phyloP scores from a whole-genome alignment of 768 basidiomycete genomes.

The Mycena chlorophos region DNA sequence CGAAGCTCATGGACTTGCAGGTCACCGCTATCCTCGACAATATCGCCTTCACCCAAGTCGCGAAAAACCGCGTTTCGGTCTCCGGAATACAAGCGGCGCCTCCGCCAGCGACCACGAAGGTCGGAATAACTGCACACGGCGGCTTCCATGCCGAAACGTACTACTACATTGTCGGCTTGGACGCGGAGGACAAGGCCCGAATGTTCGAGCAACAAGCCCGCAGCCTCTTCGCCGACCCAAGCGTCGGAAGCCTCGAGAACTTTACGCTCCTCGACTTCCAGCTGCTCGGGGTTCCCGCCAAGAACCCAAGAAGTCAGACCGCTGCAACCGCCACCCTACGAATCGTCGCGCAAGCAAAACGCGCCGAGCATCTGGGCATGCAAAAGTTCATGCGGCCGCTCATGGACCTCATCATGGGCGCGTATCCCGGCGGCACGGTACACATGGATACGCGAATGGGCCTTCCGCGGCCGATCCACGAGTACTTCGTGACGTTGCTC shows the following conservation, averaged over 20 bases:
- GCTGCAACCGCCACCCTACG: constrained; percentile 14
- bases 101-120: constrained; percentile 21
- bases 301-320: constrained; percentile 8
- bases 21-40: constrained; percentile 20
- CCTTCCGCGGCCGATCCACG: constrained; percentile 12
- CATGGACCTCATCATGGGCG: constrained; percentile 18
- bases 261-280: constrained; percentile 18
- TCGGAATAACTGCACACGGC: constrained; percentile 18
- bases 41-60: constrained; percentile 16
- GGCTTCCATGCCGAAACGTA: constrained; percentile 19
- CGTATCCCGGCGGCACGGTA: constrained; percentile 21
- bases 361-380: constrained; percentile 5
- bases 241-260: not conserved
- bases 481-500: constrained; percentile 19
- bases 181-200: constrained; percentile 17
- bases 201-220: constrained; percentile 21
- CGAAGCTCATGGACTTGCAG: not conserved
- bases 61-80: constrained; percentile 15
- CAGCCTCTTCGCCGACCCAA: constrained; percentile 1
- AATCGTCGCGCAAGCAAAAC: constrained; percentile 16
- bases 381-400: constrained; percentile 12
- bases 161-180: constrained; percentile 20
- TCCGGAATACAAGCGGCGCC: constrained; percentile 14
- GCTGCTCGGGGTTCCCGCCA: constrained; percentile 13
- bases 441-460: constrained; percentile 15